phyloP scores from a whole-genome alignment of 2,329 filamentous ascomycete species.

The Colletotrichum shisoi region DNA sequence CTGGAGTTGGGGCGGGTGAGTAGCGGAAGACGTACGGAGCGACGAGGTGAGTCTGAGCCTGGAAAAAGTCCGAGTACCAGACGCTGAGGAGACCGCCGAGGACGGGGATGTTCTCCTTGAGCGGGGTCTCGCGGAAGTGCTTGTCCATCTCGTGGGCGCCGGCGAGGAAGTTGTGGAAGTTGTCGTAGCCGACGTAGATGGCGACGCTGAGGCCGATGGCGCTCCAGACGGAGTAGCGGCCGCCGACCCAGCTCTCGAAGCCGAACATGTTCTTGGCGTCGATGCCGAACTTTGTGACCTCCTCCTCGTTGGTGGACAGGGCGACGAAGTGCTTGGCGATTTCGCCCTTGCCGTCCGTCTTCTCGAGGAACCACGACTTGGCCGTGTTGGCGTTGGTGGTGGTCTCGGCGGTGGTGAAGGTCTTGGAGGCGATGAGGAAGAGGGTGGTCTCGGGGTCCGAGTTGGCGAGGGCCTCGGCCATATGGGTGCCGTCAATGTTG shows the following conservation, averaged over 20 bases:
- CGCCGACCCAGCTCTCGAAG: conserved; percentile 98
- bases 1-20: too few species aligned
- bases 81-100: conserved; percentile 93
- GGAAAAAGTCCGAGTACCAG: conserved; percentile 99
- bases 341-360: conserved; percentile 76
- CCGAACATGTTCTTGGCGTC: conserved; percentile 99
- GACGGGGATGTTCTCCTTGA: conserved; percentile 93
- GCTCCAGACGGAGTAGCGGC: conserved; percentile 98
- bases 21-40: conserved; percentile 73
- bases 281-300: conserved; percentile 98
- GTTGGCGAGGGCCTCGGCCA: conserved; percentile 86
- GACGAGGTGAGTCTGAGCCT: conserved; percentile 95
- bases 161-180: conserved; percentile 94
- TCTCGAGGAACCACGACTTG: conserved; percentile 95
- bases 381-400: conserved; percentile 96
- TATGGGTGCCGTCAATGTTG: conserved; percentile 99
- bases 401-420: conserved; percentile 98
- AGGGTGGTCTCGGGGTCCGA: conserved; percentile 98
- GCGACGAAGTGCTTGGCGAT: conserved; percentile 99
- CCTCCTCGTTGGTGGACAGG: conserved; percentile 91
- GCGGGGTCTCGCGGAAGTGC: conserved; percentile 90
- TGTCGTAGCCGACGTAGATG: conserved; percentile 95
- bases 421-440: conserved; percentile 98
- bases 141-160: conserved; percentile 98
- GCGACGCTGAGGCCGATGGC: conserved; percentile 95